These are phyloP conservation scores for Trypethelium eluteriae DNA, from an alignment of 495 filamentous ascomycete species.

Conservation along the genomic window DNA sequence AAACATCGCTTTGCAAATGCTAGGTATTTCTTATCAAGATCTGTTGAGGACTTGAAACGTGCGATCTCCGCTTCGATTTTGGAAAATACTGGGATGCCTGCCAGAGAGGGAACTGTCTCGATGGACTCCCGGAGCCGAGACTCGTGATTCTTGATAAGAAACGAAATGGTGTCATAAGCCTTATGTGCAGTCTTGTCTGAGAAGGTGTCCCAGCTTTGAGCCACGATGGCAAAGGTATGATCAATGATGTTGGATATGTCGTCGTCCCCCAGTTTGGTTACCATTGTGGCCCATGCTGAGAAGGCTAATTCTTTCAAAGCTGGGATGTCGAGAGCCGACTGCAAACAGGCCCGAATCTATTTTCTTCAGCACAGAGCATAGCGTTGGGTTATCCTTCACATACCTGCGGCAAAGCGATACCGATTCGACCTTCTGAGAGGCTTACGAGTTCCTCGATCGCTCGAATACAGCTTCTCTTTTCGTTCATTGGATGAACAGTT, in stretches of 20 bases:
- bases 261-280: constrained; percentile 62
- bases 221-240: constrained; percentile 78
- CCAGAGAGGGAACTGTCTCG: constrained; percentile 68
- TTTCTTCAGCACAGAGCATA: constrained; percentile 10
- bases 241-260: constrained; percentile 74
- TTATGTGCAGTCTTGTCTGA: constrained; percentile 49
- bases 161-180: constrained; percentile 53
- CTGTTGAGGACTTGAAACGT: constrained; percentile 52
- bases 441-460: constrained; percentile 85
- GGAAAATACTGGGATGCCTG: constrained; percentile 59
- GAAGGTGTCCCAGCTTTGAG: constrained; percentile 68
- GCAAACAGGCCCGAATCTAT: constrained; percentile 78
- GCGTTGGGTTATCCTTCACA: constrained; percentile 14
- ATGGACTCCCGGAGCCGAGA: constrained; percentile 55
- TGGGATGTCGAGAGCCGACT: constrained; percentile 67
- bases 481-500: constrained; percentile 45
- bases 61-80: constrained; percentile 56
- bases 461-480: constrained; percentile 66
- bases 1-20: constrained; percentile 64
- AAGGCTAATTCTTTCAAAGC: constrained; percentile 71
- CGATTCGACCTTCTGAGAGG: constrained; percentile 59
- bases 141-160: constrained; percentile 55
- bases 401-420: constrained; percentile 79
- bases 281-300: constrained; percentile 71
- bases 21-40: constrained; percentile 54